Conservation (phyloP, 805 yeast species). For the Danielia oregonensis region DNA sequence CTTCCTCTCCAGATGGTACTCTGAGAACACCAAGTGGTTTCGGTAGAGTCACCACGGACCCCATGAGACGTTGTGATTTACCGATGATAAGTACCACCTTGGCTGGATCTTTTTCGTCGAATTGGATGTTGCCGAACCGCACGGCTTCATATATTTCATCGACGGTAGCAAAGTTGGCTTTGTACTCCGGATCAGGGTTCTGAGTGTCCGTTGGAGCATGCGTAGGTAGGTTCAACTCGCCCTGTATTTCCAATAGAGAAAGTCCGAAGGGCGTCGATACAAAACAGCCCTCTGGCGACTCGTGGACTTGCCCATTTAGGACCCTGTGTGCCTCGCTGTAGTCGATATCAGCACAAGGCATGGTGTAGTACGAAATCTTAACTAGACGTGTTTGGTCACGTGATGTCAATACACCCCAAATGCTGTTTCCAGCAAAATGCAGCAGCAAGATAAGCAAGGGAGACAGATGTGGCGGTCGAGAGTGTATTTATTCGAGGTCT, state of each 20-base stretch:
- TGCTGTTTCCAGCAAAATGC: too few species aligned
- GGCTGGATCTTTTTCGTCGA: slow-evolving; percentile 34
- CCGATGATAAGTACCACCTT: slow-evolving; percentile 62
- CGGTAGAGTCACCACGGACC: slow-evolving; percentile 53
- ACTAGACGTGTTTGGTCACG: background rate
- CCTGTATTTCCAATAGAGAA: slow-evolving; percentile 67
- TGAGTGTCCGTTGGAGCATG: slow-evolving; percentile 33
- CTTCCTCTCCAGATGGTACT: slow-evolving; percentile 32
- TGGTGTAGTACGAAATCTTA: background rate
- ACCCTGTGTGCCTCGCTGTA: slow-evolving; percentile 11
- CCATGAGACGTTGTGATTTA: slow-evolving; percentile 65
- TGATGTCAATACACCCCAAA: too few species aligned
- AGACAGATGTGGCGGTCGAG: too few species aligned
- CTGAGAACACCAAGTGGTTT: slow-evolving; percentile 64
- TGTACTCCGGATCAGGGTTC: slow-evolving; percentile 27
- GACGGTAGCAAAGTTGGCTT: slow-evolving; percentile 29
- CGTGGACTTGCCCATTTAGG: slow-evolving; percentile 1
- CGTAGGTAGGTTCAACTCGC: slow-evolving; percentile 52
- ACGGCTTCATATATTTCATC: slow-evolving; percentile 43
- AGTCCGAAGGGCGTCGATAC: slow-evolving; percentile 56
- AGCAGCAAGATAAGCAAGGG: too few species aligned
- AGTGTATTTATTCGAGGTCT: too few species aligned
- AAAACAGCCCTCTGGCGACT: slow-evolving; percentile 7
- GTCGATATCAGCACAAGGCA: slow-evolving; percentile 14
- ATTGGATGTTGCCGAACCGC: slow-evolving; percentile 45